These are phyloP conservation scores for Rugonectria rugulosa DNA, from an alignment of 2,329 filamentous ascomycete genomes.

Conservation along the genomic window DNA sequence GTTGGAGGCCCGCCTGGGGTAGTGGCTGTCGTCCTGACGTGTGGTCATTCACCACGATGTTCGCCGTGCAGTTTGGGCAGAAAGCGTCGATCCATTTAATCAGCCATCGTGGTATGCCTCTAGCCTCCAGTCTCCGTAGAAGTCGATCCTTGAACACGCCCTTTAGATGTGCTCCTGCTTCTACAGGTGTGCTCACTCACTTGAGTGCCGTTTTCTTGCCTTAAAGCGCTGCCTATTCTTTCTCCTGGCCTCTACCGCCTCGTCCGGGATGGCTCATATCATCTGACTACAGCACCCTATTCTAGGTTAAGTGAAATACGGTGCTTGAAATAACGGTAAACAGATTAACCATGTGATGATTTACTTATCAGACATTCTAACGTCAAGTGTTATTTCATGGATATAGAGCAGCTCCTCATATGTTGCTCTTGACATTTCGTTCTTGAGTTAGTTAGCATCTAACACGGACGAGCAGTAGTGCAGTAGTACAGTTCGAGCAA, in stretches of 20 bases:
- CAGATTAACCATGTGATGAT: too few species aligned
- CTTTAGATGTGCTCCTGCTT: slow-evolving; percentile 14
- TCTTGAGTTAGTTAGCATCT: too few species aligned
- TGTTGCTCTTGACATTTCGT: too few species aligned
- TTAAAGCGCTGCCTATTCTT: slow-evolving; percentile 22
- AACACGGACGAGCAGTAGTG: too few species aligned
- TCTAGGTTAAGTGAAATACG: too few species aligned
- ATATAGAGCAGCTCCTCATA: too few species aligned
- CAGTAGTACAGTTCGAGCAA: too few species aligned
- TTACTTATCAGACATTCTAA: too few species aligned
- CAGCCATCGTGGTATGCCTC: slow-evolving; percentile 17
- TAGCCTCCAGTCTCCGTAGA: slow-evolving; percentile 17
- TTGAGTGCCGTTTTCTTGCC: slow-evolving; percentile 18
- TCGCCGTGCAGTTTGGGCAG: neutral
- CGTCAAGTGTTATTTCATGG: too few species aligned
- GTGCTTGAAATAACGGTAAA: too few species aligned
- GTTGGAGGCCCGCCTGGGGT: neutral
- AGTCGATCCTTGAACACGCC: slow-evolving; percentile 24
- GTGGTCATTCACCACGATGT: neutral
- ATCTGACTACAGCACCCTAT: too few species aligned
- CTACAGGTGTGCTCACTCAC: slow-evolving; percentile 22
- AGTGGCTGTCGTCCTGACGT: neutral
- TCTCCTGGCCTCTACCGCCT: slow-evolving; percentile 15
- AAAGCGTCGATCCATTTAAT: neutral
- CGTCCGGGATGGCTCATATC: slow-evolving; percentile 31